Evolutionary conservation across 2,329 filamentous ascomycete genomes (phyloP).

Genomic region (Nannizziopsis arthrosporioides): DNA sequence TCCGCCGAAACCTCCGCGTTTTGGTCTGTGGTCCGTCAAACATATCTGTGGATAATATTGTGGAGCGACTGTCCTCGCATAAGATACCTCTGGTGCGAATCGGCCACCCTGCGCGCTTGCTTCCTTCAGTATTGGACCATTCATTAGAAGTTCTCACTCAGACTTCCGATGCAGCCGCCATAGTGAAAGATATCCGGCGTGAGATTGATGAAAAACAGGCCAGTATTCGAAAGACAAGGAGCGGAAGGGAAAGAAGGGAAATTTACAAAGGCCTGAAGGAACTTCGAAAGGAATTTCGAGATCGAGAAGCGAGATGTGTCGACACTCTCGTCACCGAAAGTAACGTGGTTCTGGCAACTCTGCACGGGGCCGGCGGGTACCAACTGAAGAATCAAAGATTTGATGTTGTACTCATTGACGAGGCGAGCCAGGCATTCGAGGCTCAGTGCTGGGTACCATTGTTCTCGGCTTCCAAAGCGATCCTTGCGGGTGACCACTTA

Average conservation of each 20-base stretch:
- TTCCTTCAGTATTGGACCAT: conserved; percentile 78
- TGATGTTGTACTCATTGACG: conserved; percentile 90
- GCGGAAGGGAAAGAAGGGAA: conserved; percentile 62
- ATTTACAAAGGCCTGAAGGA: conserved; percentile 80
- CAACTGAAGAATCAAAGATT: conserved; percentile 72
- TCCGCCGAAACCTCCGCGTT: conserved; percentile 60
- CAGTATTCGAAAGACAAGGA: conserved; percentile 75
- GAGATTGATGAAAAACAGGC: conserved; percentile 92
- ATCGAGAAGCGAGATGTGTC: conserved; percentile 73
- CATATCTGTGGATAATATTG: conserved; percentile 95
- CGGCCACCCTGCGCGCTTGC: conserved; percentile 79
- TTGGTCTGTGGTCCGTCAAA: conserved; percentile 96
- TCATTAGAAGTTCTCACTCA: conserved; percentile 84
- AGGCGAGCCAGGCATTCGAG: conserved; percentile 89
- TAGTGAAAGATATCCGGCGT: conserved; percentile 77
- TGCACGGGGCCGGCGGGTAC: conserved; percentile 81
- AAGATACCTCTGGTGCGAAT: conserved; percentile 79
- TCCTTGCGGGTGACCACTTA: conserved; percentile 87
- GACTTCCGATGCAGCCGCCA: conserved; percentile 76
- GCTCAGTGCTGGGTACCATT: conserved; percentile 95
- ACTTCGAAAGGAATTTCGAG: conserved; percentile 74
- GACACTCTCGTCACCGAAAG: conserved; percentile 61
- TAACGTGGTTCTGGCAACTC: conserved; percentile 79
- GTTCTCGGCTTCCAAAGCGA: conserved; percentile 64
- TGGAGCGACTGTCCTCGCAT: conserved; percentile 75